These are phyloP conservation scores for Pterula multifida DNA, from an alignment of 1,284 basidiomycete species.

Conservation along the genomic window DNA sequence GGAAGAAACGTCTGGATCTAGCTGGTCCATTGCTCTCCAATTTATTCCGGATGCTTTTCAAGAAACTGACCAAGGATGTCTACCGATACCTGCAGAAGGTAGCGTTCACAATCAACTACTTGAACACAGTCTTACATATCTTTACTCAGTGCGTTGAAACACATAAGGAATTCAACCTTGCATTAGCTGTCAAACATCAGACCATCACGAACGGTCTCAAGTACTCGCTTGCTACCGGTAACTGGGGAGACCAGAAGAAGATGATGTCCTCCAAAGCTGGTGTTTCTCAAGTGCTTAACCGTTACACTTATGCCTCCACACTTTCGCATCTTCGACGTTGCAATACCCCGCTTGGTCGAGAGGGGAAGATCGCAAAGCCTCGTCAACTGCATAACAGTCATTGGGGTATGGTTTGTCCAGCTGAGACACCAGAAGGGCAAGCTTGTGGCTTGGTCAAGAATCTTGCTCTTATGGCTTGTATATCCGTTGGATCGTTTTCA, in stretches of 20 bases:
- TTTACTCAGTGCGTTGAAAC: constrained; percentile 93
- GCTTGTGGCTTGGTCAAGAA: constrained; percentile 99
- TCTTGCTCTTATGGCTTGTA: constrained; percentile 93
- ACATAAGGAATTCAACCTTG: constrained; percentile 90
- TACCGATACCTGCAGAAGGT: constrained; percentile 97
- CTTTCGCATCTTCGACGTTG: constrained; percentile 96
- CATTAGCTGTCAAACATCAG: constrained; percentile 87
- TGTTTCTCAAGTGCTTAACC: constrained; percentile 97
- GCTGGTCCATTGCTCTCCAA: constrained; percentile 93
- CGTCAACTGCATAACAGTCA: constrained; percentile 99
- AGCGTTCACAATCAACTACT: neutral
- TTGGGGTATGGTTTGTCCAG: constrained; percentile 99
- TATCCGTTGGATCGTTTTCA: constrained; percentile 94
- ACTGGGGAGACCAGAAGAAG: constrained; percentile 99
- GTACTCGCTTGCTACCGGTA: constrained; percentile 96
- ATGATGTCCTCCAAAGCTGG: constrained; percentile 96
- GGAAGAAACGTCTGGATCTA: constrained; percentile 94
- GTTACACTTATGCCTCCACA: constrained; percentile 98
- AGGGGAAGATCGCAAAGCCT: constrained; percentile 98
- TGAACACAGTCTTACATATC: constrained; percentile 9
- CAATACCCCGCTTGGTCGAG: constrained; percentile 96
- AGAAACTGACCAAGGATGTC: constrained; percentile 93
- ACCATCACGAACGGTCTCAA: constrained; percentile 98
- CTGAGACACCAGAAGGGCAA: constrained; percentile 98
- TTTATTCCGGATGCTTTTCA: constrained; percentile 95